A percentile compares a stretch with the other conserved stretches of the same genome.
Conservation (phyloP, 108 stramenopile species). For the Cyclostephanos invisitatus region DNA sequence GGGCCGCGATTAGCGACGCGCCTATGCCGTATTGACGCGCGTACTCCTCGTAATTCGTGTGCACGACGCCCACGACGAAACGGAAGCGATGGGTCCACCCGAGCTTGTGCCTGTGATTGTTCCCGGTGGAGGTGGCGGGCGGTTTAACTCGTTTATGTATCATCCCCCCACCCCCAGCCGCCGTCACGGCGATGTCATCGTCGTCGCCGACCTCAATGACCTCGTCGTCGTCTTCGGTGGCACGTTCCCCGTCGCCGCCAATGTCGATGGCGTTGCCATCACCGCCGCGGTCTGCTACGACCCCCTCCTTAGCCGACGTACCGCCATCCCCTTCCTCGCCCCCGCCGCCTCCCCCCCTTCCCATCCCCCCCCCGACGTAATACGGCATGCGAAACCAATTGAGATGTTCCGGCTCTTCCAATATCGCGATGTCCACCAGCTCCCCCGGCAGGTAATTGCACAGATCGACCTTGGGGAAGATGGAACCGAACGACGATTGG, state of each 20-base stretch:
- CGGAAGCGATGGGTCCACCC: conserved; percentile 87
- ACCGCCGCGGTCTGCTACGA: neutral
- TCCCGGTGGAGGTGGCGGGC: no score
- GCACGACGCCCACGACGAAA: conserved; percentile 90
- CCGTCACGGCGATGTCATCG: neutral
- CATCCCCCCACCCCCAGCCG: neutral
- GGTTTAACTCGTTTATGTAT: no score
- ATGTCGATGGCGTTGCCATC: neutral
- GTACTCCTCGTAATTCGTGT: conserved; percentile 95
- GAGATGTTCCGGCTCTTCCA: conserved; percentile 96
- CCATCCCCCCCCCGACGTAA: neutral
- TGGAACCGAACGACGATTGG: conserved; percentile 68
- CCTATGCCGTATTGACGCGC: conserved; percentile 71
- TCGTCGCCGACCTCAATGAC: neutral
- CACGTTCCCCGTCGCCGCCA: no score
- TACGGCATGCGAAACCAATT: conserved; percentile 83
- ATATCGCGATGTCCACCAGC: conserved; percentile 83
- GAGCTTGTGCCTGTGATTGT: conserved; percentile 16
- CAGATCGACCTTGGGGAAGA: conserved; percentile 87
- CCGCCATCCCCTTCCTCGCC: conserved; percentile 4
- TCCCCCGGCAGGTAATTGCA: conserved; percentile 69
- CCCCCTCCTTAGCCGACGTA: neutral
- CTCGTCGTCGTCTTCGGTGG: neutral
- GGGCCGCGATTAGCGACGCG: conserved; percentile 66
- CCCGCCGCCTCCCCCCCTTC: neutral